Evolutionary conservation across 352 stramenopile species (phyloP).

Genomic region (Saprolegnia parasitica): DNA sequence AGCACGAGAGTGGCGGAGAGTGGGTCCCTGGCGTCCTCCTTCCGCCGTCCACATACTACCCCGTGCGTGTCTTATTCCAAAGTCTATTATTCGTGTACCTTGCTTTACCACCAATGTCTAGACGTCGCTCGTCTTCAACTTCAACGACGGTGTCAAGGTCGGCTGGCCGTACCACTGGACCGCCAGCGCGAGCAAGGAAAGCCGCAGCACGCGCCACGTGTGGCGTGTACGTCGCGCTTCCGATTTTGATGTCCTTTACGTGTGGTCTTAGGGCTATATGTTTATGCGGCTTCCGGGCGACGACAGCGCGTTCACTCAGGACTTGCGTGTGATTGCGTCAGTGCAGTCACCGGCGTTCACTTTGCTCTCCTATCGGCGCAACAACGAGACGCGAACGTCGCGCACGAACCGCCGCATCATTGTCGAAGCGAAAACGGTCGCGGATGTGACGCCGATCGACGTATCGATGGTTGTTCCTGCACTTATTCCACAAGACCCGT

Average conservation of each 20-base stretch:
- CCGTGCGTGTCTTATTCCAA: not conserved
- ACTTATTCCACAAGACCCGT: slow-evolving; percentile 1
- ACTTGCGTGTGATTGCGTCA: slow-evolving; percentile 4
- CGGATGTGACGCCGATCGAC: slow-evolving; percentile 11
- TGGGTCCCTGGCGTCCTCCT: slow-evolving; percentile 11
- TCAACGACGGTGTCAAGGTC: slow-evolving; percentile 10
- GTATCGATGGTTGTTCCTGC: slow-evolving; percentile 4
- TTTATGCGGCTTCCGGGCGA: slow-evolving; percentile 11
- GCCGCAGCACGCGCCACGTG: slow-evolving; percentile 9
- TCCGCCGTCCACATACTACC: slow-evolving; percentile 13
- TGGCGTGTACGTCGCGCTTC: slow-evolving; percentile 9
- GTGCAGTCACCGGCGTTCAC: slow-evolving; percentile 12
- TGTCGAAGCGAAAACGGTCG: slow-evolving; percentile 9
- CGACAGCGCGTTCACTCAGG: not conserved
- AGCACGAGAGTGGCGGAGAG: not conserved
- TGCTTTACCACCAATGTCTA: not conserved
- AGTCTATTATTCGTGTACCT: not conserved
- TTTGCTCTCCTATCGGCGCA: slow-evolving; percentile 12
- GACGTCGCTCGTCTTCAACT: slow-evolving; percentile 14
- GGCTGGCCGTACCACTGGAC: slow-evolving; percentile 25
- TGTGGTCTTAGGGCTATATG: not conserved
- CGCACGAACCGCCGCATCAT: slow-evolving; percentile 8
- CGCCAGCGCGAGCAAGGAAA: slow-evolving; percentile 17
- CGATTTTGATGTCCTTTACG: not conserved
- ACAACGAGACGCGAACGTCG: slow-evolving; percentile 14